A percentile compares a stretch with the other conserved stretches of the same genome.
Conservation (phyloP, 1,139 yeast genomes). For the Geotrichum fermentans region DNA sequence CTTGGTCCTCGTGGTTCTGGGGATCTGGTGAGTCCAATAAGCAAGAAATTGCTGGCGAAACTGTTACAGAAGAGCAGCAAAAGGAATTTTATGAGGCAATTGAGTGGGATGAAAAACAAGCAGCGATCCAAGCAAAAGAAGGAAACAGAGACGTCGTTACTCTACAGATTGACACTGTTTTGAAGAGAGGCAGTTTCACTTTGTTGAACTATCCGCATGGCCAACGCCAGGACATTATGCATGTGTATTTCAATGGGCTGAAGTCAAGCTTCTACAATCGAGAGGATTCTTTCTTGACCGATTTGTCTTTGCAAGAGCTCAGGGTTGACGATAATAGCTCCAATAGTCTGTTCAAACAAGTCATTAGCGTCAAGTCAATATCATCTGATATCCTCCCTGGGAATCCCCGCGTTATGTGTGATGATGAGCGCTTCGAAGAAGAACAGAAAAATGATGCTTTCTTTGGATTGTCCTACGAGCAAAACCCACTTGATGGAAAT, state of each 20-base stretch:
- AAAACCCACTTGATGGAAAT: slow-evolving; percentile 73
- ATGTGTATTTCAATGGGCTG: slow-evolving; percentile 74
- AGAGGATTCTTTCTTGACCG: slow-evolving; percentile 68
- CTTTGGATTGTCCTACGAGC: slow-evolving; percentile 74
- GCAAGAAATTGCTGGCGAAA: slow-evolving; percentile 29
- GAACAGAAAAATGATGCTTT: slow-evolving; percentile 48
- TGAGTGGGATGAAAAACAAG: slow-evolving; percentile 73
- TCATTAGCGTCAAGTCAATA: slow-evolving; percentile 76
- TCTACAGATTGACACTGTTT: slow-evolving; percentile 58
- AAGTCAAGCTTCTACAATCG: slow-evolving; percentile 67
- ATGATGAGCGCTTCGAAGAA: slow-evolving; percentile 26
- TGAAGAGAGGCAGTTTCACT: slow-evolving; percentile 71
- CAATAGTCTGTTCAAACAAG: slow-evolving; percentile 67
- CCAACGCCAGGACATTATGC: slow-evolving; percentile 55
- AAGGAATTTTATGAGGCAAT: slow-evolving; percentile 87
- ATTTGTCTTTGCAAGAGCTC: slow-evolving; percentile 72
- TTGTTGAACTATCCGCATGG: slow-evolving; percentile 43
- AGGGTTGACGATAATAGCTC: slow-evolving; percentile 83
- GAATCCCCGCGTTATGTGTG: slow-evolving; percentile 18
- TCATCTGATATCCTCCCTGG: slow-evolving; percentile 34
- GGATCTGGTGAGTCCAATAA: slow-evolving; percentile 31
- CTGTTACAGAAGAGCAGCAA: slow-evolving; percentile 40
- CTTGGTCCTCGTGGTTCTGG: slow-evolving; percentile 40
- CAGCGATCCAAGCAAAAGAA: slow-evolving; percentile 50
- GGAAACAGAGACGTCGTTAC: slow-evolving; percentile 69